These are phyloP conservation scores for Paramecium octaurelia DNA, from an alignment of 73 alveolate species.

Conservation along the genomic window DNA sequence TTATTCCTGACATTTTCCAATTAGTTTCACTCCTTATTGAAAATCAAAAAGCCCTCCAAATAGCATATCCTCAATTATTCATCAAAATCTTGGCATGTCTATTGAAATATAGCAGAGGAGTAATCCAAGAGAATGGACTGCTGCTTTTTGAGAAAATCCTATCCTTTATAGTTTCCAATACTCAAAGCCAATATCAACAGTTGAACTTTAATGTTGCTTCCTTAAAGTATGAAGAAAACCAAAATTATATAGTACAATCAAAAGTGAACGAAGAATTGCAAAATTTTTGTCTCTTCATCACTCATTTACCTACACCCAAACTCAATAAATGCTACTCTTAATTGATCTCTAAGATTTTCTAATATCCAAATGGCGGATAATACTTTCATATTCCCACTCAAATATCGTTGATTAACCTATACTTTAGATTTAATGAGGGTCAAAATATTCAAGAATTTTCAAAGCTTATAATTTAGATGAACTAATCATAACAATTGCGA, in stretches of 20 bases:
- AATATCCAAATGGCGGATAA: neutral
- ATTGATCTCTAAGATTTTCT: neutral
- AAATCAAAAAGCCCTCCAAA: neutral
- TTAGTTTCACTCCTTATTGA: neutral
- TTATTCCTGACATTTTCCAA: neutral
- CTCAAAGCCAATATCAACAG: neutral
- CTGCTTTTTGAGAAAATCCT: neutral
- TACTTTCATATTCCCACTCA: neutral
- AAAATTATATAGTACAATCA: neutral
- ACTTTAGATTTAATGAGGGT: neutral
- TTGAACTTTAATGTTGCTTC: neutral
- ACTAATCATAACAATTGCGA: neutral
- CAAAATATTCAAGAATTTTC: neutral
- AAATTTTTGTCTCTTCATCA: neutral
- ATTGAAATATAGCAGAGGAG: neutral
- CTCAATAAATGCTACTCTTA: neutral
- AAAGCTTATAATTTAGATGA: neutral
- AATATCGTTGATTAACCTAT: neutral
- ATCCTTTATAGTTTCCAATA: neutral
- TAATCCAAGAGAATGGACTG: neutral
- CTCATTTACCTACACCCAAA: constrained; percentile 13
- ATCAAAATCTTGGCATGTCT: neutral
- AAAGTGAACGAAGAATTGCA: neutral
- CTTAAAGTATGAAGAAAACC: neutral
- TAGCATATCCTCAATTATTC: neutral